Conservation (phyloP, 2,329 filamentous ascomycete genomes). For the Corinectria fuckeliana region DNA sequence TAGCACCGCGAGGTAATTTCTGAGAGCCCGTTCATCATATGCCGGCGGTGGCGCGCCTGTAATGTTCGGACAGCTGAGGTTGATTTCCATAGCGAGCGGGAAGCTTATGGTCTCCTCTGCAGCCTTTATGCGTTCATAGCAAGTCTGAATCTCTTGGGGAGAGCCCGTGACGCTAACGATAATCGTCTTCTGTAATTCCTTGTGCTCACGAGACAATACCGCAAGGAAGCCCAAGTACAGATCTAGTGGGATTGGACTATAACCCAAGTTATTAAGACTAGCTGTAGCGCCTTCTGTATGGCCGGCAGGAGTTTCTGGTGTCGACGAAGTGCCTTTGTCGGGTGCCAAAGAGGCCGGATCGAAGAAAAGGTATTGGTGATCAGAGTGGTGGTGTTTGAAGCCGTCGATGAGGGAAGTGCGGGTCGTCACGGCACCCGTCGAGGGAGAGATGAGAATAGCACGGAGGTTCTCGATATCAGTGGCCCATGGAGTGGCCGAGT, state of each 20-base stretch:
- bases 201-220: constrained; percentile 47
- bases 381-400: constrained; percentile 65
- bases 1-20: constrained; percentile 61
- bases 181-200: constrained; percentile 58
- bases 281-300: constrained; percentile 41
- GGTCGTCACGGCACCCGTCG: constrained; percentile 77
- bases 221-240: constrained; percentile 65
- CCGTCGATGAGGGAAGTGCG: constrained; percentile 71
- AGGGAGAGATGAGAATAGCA: constrained; percentile 63
- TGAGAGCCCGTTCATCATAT: constrained; percentile 61
- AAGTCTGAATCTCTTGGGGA: constrained; percentile 60
- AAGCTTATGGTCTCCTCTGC: constrained; percentile 49
- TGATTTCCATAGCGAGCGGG: constrained; percentile 74
- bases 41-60: constrained; percentile 71
- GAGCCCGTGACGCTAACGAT: constrained; percentile 75
- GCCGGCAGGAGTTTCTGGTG: constrained; percentile 18
- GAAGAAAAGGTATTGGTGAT: constrained; percentile 74
- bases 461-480: constrained; percentile 68
- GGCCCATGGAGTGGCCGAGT: constrained; percentile 79
- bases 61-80: constrained; percentile 82
- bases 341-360: constrained; percentile 45
- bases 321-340: constrained; percentile 29
- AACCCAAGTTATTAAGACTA: constrained; percentile 75
- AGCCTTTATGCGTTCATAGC: constrained; percentile 58
- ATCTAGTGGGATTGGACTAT: constrained; percentile 68